phyloP scores from a whole-genome alignment of 129 eudicot species.

The Escallonia rubra region DNA sequence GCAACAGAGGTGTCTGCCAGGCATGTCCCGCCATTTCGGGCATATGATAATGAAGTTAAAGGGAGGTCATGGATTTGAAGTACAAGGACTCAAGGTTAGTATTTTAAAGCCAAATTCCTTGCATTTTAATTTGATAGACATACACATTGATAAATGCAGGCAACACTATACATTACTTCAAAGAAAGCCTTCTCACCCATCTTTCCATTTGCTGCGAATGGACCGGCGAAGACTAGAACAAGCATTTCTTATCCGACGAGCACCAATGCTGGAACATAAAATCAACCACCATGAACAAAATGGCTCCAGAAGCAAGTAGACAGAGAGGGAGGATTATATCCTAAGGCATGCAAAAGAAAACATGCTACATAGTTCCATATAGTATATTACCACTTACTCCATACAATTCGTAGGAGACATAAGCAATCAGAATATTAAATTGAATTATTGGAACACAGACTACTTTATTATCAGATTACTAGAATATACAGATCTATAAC shows the following conservation, averaged over 20 bases:
- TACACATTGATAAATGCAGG: not conserved
- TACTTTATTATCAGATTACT: too few relatives aligned
- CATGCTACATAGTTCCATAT: not conserved
- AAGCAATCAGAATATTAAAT: too few relatives aligned
- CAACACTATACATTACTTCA: not conserved
- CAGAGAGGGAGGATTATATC: not conserved
- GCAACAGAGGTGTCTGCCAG: too few relatives aligned
- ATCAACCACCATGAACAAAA: not conserved
- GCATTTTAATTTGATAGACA: too few relatives aligned
- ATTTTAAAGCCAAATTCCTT: too few relatives aligned
- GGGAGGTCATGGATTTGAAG: too few relatives aligned
- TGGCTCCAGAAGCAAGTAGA: not conserved
- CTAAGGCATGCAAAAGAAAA: not conserved
- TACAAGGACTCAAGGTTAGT: too few relatives aligned
- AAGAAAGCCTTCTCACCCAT: conserved; percentile 12
- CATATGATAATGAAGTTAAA: too few relatives aligned
- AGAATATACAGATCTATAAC: too few relatives aligned
- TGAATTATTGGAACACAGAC: too few relatives aligned
- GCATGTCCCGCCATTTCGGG: too few relatives aligned
- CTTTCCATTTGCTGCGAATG: conserved; percentile 6
- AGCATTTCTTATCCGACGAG: conserved; percentile 10
- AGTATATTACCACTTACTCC: not conserved
- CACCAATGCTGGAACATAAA: conserved; percentile 20
- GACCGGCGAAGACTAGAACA: conserved; percentile 8
- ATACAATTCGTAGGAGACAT: not conserved